phyloP scores from a whole-genome alignment of 2,329 filamentous ascomycete genomes.

The Neonectria faginata region DNA sequence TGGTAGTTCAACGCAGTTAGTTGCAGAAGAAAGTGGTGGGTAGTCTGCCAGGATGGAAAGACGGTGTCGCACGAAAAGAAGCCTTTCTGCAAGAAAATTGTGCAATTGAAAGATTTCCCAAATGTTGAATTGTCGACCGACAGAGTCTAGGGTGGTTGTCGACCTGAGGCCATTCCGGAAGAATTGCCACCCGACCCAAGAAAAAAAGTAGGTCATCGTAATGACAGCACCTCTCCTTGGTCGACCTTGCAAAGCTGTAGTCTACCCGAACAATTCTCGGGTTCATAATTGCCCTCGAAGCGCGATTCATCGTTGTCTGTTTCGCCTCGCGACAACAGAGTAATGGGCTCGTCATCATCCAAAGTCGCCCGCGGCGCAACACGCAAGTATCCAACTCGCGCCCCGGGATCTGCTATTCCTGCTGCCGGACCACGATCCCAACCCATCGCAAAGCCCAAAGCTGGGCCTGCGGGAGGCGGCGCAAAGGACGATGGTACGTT shows the following conservation, averaged over 20 bases:
- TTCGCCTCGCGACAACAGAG: not conserved
- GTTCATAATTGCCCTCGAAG: too few relatives aligned
- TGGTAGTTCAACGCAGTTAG: not conserved
- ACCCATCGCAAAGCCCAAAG: slow-evolving; percentile 26
- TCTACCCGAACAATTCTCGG: not conserved
- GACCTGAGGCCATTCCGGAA: slow-evolving; percentile 35
- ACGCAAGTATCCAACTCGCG: slow-evolving; percentile 59
- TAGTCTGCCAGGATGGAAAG: not conserved
- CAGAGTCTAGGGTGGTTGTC: not conserved
- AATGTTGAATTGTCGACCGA: slow-evolving; percentile 17
- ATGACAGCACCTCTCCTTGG: slow-evolving; percentile 20
- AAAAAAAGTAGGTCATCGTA: slow-evolving; percentile 26
- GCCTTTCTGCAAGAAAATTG: not conserved
- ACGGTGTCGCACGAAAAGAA: not conserved
- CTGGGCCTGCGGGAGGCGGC: slow-evolving; percentile 28
- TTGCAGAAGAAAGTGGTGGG: not conserved
- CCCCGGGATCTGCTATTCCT: slow-evolving; percentile 44
- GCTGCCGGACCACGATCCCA: slow-evolving; percentile 33
- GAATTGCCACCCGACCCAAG: slow-evolving; percentile 40
- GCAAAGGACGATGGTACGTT: slow-evolving; percentile 39
- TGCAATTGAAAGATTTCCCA: not conserved
- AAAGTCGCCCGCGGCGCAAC: slow-evolving; percentile 56
- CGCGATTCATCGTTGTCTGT: too few relatives aligned
- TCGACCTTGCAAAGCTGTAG: not conserved
- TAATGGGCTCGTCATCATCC: slow-evolving; percentile 60